A percentile compares a stretch with the other conserved stretches of the same genome.
Conservation (phyloP, 2,329 filamentous ascomycete genomes). For the Monosporascus sp. region DNA sequence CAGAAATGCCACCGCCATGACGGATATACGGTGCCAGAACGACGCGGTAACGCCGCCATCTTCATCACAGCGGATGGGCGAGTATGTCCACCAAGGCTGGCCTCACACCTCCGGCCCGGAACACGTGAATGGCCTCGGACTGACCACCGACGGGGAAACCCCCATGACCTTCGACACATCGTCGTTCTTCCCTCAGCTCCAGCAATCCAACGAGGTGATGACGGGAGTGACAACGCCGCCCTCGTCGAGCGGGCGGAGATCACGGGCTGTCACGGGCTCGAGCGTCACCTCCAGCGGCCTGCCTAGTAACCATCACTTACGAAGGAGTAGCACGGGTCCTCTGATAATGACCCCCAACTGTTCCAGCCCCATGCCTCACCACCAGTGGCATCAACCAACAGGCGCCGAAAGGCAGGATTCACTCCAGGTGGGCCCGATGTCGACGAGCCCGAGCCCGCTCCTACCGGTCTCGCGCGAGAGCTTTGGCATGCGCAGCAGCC, state of each 20-base stretch:
- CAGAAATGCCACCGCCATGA: conserved; percentile 19
- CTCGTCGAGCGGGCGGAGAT: conserved; percentile 11
- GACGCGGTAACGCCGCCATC: conserved; percentile 11
- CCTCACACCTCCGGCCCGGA: conserved; percentile 16
- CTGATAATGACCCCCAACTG: conserved; percentile 20
- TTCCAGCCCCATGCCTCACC: conserved; percentile 17
- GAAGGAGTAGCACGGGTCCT: conserved; percentile 24
- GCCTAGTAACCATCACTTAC: conserved; percentile 19
- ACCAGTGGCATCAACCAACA: conserved; percentile 15
- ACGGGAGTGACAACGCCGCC: conserved; percentile 15
- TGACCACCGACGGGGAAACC: conserved; percentile 20
- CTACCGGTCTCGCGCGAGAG: conserved; percentile 5
- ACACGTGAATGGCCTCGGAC: conserved; percentile 19
- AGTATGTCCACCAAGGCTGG: conserved; percentile 24
- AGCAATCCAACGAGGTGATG: conserved; percentile 18
- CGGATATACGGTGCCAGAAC: conserved; percentile 13
- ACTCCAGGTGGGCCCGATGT: conserved; percentile 11
- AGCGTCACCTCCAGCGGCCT: conserved; percentile 11
- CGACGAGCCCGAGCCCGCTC: conserved; percentile 5
- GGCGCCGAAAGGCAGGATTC: conserved; percentile 17
- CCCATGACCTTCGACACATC: conserved; percentile 19
- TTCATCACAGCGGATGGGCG: conserved; percentile 18
- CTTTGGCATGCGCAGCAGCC: conserved; percentile 20
- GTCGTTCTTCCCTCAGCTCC: conserved; percentile 18
- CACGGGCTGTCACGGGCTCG: conserved; percentile 19